These are phyloP conservation scores for Phytophthora aleatoria DNA, from an alignment of 352 stramenopile species.

Conservation along the genomic window DNA sequence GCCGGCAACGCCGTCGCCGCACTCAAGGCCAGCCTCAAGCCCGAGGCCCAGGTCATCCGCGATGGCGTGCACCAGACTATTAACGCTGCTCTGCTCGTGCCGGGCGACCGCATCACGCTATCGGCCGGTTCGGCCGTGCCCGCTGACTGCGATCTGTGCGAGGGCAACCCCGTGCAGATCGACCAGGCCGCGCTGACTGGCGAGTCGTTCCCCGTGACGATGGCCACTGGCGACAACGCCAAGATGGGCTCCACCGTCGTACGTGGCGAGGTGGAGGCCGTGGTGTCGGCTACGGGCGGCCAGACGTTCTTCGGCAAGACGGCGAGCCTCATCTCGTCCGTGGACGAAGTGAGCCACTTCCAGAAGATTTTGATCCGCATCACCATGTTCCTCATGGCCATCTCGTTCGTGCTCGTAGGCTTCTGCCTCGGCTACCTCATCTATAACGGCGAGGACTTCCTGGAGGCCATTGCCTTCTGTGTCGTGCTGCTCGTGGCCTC, in stretches of 20 bases:
- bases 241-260: constrained; percentile 90
- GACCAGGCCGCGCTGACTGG: constrained; percentile 94
- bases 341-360: constrained; percentile 85
- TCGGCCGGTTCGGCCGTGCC: constrained; percentile 90
- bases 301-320: constrained; percentile 95
- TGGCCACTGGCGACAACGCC: constrained; percentile 74
- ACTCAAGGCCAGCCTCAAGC: constrained; percentile 88
- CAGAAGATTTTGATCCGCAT: constrained; percentile 94
- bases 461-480: constrained; percentile 86
- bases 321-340: constrained; percentile 70
- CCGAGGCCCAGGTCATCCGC: constrained; percentile 86
- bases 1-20: constrained; percentile 82
- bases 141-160: constrained; percentile 90
- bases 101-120: constrained; percentile 94
- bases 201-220: constrained; percentile 94
- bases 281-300: constrained; percentile 87
- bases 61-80: constrained; percentile 90
- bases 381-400: constrained; percentile 88
- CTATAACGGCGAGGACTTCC: constrained; percentile 74
- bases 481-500: constrained; percentile 92
- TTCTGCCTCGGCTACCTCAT: constrained; percentile 91
- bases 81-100: constrained; percentile 91
- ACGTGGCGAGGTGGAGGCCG: constrained; percentile 91
- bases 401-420: constrained; percentile 87
- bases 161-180: constrained; percentile 86